Evolutionary conservation across 2,329 filamentous ascomycete species (phyloP).

Genomic region (Cordyceps militaris): DNA sequence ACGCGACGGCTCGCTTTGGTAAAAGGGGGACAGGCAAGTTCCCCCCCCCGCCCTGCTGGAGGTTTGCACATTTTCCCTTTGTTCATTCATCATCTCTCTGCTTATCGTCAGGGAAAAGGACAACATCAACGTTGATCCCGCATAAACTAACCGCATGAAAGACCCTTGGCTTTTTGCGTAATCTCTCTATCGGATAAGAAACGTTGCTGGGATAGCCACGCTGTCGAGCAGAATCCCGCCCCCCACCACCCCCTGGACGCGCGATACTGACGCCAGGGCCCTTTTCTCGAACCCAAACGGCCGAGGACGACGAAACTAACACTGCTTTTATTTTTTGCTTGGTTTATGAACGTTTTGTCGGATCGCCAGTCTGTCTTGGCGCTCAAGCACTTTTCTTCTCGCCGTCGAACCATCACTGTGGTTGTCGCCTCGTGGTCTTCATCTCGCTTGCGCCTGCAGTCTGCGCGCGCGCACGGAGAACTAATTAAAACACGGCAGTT

Average conservation of each 20-base stretch:
- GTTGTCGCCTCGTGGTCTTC: too few species aligned
- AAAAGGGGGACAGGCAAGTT: not conserved
- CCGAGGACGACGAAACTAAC: not conserved
- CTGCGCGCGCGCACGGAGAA: not conserved
- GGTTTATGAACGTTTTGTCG: too few species aligned
- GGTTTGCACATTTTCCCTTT: not conserved
- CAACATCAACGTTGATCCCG: too few species aligned
- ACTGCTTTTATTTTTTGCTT: not conserved
- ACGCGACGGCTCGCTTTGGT: too few species aligned
- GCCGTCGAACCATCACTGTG: not conserved
- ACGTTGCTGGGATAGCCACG: not conserved
- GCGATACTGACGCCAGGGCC: not conserved
- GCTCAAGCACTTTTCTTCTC: not conserved
- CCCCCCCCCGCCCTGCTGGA: not conserved
- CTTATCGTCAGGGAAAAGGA: too few species aligned
- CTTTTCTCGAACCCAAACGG: not conserved
- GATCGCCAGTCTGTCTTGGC: not conserved
- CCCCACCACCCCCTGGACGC: not conserved
- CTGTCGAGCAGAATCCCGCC: not conserved
- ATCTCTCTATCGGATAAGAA: not conserved
- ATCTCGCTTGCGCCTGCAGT: not conserved
- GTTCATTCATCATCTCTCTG: not conserved
- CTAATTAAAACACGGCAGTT: not conserved
- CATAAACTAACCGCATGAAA: too few species aligned
- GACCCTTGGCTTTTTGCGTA: not conserved